Evolutionary conservation across 768 basidiomycete genomes (phyloP).

Genomic region (Hypholoma fasciculare): DNA sequence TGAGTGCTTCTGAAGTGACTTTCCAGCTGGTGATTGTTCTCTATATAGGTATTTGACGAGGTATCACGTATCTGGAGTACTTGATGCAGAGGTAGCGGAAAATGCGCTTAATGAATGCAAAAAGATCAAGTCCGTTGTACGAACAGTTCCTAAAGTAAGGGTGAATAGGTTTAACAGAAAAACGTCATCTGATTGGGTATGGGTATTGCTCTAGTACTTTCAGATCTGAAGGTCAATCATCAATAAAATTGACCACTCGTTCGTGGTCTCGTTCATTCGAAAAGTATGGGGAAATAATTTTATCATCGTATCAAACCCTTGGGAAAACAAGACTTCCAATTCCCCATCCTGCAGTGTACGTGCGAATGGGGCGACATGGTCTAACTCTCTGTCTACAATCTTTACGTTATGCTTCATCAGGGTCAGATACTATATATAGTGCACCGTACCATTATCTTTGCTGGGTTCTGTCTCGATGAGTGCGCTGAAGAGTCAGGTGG

Average conservation of each 20-base stretch:
- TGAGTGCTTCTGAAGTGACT: not conserved
- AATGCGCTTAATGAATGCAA: conserved; percentile 66
- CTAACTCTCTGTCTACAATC: not conserved
- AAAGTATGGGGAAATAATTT: too few relatives aligned
- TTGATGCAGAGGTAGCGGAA: conserved; percentile 49
- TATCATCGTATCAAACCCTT: too few relatives aligned
- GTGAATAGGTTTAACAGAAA: not conserved
- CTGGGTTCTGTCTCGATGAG: too few relatives aligned
- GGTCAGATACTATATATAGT: not conserved
- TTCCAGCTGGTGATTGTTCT: not conserved
- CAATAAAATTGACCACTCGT: not conserved
- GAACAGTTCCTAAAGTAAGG: conserved; percentile 33
- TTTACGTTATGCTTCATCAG: not conserved
- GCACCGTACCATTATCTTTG: too few relatives aligned
- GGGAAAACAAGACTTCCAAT: too few relatives aligned
- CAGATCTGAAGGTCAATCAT: not conserved
- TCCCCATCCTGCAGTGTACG: too few relatives aligned
- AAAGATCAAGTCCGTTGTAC: conserved; percentile 54
- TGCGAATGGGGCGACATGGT: too few relatives aligned
- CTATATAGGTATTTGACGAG: conserved; percentile 58
- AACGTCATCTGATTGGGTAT: not conserved
- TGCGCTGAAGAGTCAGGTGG: not conserved
- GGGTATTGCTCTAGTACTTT: not conserved
- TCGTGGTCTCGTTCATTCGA: too few relatives aligned
- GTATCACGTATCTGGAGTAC: conserved; percentile 49